Base-by-base conservation (phyloP, 139 green algal genomes). In the Chlorella sp. region DNA sequence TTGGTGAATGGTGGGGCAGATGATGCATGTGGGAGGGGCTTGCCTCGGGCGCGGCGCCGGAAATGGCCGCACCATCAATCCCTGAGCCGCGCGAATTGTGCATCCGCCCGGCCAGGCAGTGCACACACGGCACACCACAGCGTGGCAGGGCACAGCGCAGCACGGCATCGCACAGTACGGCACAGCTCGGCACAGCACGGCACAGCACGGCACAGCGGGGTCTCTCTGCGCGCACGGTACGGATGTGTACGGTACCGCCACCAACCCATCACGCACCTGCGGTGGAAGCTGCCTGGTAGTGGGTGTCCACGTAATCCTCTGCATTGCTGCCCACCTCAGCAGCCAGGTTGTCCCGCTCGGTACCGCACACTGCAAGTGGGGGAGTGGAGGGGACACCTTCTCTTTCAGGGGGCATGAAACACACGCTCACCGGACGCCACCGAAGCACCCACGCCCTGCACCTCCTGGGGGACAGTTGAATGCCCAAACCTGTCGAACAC, bases 321-420 rank as follows among this genome's bases (percentile, higher is more conserved):
- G 39, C 69, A 32, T 86, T 77, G 86, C 83, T 89, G 81, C 40
- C 36, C 66, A 89, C 76, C 34, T 86, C 83, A 1, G 39, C 89
- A 3, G 42, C 82, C 30, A 73, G 40, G 66, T 39, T 66, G 81
- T 69, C 64, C 5, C 42, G 61, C 12, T 91, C 89, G 24, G 89
- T 91, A 19, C 89, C 89, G 66, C 89, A 91, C 60, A 89, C 81
- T 86, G 89, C 85, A 75, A 75, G 42, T 5, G 3, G n/a, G 1
- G 9, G 57, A 21, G 61, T 30, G 21, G 24, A 32, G 36, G 34
- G 69, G 18, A 69, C 18, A 12, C 66, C 16, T 34, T 26, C 36
- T 12, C 16, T n/a, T 37, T 80, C 22, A 12, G 34, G 30, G 37
- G 24, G 37, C 69, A 82, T 60, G 32, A 7, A 64, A 71, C 64